phyloP scores from a whole-genome alignment of 169 alveolate species.

The Plasmodium inui region DNA sequence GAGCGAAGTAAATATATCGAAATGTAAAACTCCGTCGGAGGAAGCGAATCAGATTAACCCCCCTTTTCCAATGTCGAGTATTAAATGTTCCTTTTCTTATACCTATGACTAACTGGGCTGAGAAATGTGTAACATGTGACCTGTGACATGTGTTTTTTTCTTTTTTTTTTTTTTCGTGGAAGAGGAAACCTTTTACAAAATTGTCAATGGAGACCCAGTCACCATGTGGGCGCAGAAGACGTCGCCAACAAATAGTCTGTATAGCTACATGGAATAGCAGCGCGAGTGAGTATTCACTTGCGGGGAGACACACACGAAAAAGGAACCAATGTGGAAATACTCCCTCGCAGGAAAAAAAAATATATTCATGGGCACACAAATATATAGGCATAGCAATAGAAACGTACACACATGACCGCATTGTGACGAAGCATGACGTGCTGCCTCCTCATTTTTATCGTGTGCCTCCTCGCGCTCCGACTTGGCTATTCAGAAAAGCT shows the following conservation, averaged over 20 bases:
- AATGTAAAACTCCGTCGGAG: not conserved
- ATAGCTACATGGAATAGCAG: not conserved
- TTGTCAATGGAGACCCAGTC: not conserved
- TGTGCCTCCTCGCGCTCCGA: slow-evolving; percentile 2
- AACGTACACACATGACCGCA: not conserved
- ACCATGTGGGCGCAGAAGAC: not conserved
- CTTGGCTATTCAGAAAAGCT: not conserved
- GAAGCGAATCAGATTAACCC: not conserved
- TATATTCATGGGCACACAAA: not conserved
- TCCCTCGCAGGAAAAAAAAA: not conserved
- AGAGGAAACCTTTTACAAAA: not conserved
- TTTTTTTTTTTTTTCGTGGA: not conserved
- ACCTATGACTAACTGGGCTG: not conserved
- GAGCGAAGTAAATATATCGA: not conserved
- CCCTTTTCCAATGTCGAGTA: not conserved
- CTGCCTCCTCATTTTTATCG: not conserved
- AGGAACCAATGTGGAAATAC: not conserved
- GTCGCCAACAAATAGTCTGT: not conserved
- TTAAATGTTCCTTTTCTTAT: not conserved
- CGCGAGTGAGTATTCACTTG: not conserved
- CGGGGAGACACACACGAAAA: not conserved
- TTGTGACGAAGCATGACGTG: not conserved
- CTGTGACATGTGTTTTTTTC: not conserved
- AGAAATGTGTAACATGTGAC: not conserved
- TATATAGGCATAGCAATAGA: not conserved